Evolutionary conservation across 768 basidiomycete species (phyloP), one percentile per base, ranked within the genome.

Genomic region (Mycena leptocephala): DNA sequence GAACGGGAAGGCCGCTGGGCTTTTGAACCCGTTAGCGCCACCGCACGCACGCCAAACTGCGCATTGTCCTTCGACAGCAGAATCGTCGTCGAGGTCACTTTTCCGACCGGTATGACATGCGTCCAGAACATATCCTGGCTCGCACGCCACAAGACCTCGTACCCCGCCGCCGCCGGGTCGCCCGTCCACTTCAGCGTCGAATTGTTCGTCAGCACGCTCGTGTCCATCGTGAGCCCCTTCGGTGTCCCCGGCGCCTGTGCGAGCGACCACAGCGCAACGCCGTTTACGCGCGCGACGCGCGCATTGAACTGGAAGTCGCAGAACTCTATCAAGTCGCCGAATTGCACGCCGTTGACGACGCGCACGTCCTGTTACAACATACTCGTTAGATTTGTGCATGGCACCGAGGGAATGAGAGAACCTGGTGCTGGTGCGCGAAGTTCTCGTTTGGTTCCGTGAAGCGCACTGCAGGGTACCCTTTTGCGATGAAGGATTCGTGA

Each of bases 361-460:
- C 90, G 88, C 53, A 89, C 85, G 78, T 92, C 87, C 80, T 62
- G 59, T 7, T n/a, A n/a, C n/a, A n/a, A n/a, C n/a, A 20, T 46
- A 20, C 13, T 16, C 20, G 43, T 46, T 20, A 46, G 43, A 6
- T 6, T 20, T 20, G 7, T 20, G 43, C 16, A 6, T 14, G 43
- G 22, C 7, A 46, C 22, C 16, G 43, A 46, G 4, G 22, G 22
- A 13, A 30, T 22, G 35, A 10, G n/a, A 0, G 13, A 16, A 39
- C 59, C 59, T 92, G 91, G 80, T 91, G 90, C 81, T 92, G 90
- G 79, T 91, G 90, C 39, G 88, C 89, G 79, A 90, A 91, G 79
- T 91, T 87, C 80, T 92, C 90, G 80, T 89, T 83, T 10, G 90
- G 90, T 76, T 91, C 91, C 0, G 89, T 91, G 84, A 91, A 91